Conservation (phyloP, 2,329 filamentous ascomycete species). For the Stagonosporopsis rhizophila region DNA sequence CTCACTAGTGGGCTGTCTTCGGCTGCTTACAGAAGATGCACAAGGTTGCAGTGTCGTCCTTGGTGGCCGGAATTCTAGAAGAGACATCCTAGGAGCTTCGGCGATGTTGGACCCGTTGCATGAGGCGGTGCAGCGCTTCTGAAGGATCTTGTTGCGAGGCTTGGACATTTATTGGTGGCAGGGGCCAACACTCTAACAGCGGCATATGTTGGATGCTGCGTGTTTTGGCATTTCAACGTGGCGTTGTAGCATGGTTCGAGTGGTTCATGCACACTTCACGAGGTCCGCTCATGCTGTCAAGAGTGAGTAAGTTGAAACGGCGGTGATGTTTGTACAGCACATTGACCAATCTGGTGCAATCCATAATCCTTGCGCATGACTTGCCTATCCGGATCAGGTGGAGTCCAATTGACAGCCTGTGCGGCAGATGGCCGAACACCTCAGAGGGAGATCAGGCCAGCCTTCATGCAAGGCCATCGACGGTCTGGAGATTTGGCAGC, state of each 20-base stretch:
- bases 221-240: constrained; percentile 14
- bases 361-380: constrained; percentile 31
- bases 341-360: constrained; percentile 22
- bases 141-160: constrained; percentile 26
- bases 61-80: constrained; percentile 33
- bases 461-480: constrained; percentile 21
- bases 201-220: constrained; percentile 8
- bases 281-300: constrained; percentile 27
- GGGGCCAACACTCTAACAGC: constrained; percentile 10
- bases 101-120: constrained; percentile 21
- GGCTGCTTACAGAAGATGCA: constrained; percentile 24
- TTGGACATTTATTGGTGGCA: constrained; percentile 28
- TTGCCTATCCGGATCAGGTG: constrained; percentile 28
- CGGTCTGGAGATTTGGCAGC: constrained; percentile 14
- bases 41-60: constrained; percentile 26
- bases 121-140: constrained; percentile 45
- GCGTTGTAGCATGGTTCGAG: constrained; percentile 15
- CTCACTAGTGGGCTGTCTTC: no score
- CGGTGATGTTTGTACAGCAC: constrained; percentile 28
- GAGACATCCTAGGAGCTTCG: constrained; percentile 12
- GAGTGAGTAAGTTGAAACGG: constrained; percentile 38
- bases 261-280: constrained; percentile 28
- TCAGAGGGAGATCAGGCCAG: constrained; percentile 20
- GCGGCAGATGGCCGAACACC: constrained; percentile 21
- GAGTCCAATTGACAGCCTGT: constrained; percentile 15